Conservation (phyloP, 2,329 filamentous ascomycete genomes). For the Trichophyton rubrum region DNA sequence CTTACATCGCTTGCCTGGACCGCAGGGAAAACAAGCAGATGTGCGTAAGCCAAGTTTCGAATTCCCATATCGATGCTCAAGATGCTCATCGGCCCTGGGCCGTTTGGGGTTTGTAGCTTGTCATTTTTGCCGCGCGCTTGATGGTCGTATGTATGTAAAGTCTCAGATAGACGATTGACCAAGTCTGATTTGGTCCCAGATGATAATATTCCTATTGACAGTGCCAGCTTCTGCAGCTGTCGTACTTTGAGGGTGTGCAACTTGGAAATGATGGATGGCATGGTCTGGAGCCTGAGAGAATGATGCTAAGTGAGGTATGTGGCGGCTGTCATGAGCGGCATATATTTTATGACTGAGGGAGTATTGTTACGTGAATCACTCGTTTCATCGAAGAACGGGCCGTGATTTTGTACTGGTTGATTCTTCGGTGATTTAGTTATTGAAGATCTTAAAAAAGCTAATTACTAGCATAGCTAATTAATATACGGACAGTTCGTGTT, state of each 20-base stretch:
- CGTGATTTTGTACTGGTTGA: too few species aligned
- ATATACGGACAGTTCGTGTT: background rate
- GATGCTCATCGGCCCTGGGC: conserved; percentile 37
- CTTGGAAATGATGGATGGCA: conserved; percentile 15
- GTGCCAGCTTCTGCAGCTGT: conserved; percentile 48
- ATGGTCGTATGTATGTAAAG: background rate
- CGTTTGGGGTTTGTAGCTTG: background rate
- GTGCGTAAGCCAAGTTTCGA: conserved; percentile 63
- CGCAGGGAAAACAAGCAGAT: conserved; percentile 35
- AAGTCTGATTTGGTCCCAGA: conserved; percentile 50
- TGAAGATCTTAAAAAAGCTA: background rate
- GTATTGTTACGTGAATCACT: background rate
- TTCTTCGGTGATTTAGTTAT: too few species aligned
- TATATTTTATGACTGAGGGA: background rate
- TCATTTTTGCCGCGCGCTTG: conserved; percentile 5
- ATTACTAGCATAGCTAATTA: background rate
- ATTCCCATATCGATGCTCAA: conserved; percentile 79
- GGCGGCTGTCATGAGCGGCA: background rate
- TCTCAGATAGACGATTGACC: conserved; percentile 35
- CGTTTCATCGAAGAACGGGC: too few species aligned
- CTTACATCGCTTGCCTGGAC: background rate
- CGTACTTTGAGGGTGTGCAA: conserved; percentile 37
- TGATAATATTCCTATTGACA: conserved; percentile 46
- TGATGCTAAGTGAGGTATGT: background rate
- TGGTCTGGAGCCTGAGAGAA: background rate